Percentiles rank a stretch among this genome's conserved stretches.
phyloP scores from a whole-genome alignment of 371 early-diverging fungal species.

The Saksenaea oblongispora region DNA sequence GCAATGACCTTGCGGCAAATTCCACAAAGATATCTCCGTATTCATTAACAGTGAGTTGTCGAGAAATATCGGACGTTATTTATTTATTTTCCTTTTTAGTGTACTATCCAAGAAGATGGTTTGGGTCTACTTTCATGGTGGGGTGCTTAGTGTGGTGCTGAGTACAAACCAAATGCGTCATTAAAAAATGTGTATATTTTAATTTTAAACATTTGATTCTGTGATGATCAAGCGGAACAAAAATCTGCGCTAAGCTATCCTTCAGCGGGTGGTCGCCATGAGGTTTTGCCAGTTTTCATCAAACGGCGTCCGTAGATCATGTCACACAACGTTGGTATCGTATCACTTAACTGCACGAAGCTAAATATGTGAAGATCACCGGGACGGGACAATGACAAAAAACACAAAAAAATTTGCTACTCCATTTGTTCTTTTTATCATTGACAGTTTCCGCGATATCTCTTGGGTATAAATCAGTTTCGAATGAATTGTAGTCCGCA shows the following conservation, averaged over 20 bases:
- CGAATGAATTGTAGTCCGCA: not conserved
- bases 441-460: not conserved
- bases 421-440: not conserved
- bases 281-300: not conserved
- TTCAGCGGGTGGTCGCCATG: conserved; percentile 1
- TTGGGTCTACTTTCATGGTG: conserved; percentile 81
- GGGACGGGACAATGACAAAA: not conserved
- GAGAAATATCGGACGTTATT: not conserved
- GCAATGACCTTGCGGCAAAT: conserved; percentile 54
- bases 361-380: not conserved
- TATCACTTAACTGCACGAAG: not conserved
- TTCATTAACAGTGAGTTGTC: conserved; percentile 51
- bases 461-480: not conserved
- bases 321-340: not conserved
- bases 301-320: not conserved
- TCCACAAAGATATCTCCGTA: conserved; percentile 64
- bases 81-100: conserved; percentile 28
- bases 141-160: conserved; percentile 26
- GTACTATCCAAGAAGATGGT: conserved; percentile 73
- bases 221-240: not conserved
- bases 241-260: not conserved
- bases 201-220: too few relatives aligned
- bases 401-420: not conserved
- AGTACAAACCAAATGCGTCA: too few relatives aligned
- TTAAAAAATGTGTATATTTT: too few relatives aligned